Base-by-base conservation (phyloP, 2,329 filamentous ascomycete species). In the Aschersonia sp. region DNA sequence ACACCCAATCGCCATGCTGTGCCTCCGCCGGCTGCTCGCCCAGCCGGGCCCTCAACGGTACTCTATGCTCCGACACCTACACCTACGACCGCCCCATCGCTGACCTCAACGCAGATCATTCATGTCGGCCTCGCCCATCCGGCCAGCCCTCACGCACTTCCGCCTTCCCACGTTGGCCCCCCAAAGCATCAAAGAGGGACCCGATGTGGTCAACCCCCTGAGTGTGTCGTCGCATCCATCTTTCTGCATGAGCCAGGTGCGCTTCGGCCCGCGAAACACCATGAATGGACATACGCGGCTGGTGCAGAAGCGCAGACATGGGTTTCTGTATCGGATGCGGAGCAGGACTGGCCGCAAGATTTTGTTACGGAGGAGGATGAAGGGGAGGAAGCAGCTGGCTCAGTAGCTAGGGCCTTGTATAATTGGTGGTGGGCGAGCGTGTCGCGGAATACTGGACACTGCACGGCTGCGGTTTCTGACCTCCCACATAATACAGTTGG, bases 201-300 rank as follows among this genome's bases (percentile, higher is more conserved):
- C 50, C 30, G 52, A 51, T 31, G 54, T 60, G 12, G 59, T 63
- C 31, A 74, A 78, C 52, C 50, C 77, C 28, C 66, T 78, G 28
- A 59, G 71, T 51, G 68, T 80, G 53, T 71, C 74, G 9, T 58
- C 71, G 31, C 70, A 78, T 59, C 76, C 76, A 31, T 71, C 72
- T 6, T 61, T 79, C n/a, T 61, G 63, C 45, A 60, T 62, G 59
- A 20, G 9, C 6, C 75, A 78, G 63, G 64, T 79, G 53, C 73
- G 77, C 48, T 80, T 72, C 65, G 77, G 74, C 1, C 77, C 76
- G 45, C 71, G 76, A 50, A 70, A 76, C 57, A 80, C 74, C 32
- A 73, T 79, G 73, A 70, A 73, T 48, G 63, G 68, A 45, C 63
- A 70, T 48, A 77, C 72, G 48, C 68, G 77, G 38, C 64, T 80